These are phyloP conservation scores for Pichia cabralensis DNA, from an alignment of 805 yeast species.

Conservation along the genomic window DNA sequence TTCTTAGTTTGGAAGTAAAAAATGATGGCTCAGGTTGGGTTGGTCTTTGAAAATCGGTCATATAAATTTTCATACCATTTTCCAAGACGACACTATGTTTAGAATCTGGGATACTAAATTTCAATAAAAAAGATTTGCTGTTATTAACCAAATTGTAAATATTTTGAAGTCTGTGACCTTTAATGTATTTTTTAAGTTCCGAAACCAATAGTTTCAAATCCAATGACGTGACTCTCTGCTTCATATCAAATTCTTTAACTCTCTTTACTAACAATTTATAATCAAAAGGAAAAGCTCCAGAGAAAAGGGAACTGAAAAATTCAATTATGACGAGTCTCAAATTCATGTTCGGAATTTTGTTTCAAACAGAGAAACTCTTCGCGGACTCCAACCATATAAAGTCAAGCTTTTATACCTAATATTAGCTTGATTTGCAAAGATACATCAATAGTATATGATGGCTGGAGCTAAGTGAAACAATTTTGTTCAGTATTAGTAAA, in stretches of 20 bases:
- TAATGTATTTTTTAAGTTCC: constrained; percentile 51
- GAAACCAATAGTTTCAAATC: constrained; percentile 64
- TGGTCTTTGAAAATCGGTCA: constrained; percentile 73
- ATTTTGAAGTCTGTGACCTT: constrained; percentile 68
- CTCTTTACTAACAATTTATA: too few relatives aligned
- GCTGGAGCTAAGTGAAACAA: too few relatives aligned
- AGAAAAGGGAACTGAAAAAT: not conserved
- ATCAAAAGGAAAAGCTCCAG: too few relatives aligned
- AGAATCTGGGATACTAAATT: constrained; percentile 76
- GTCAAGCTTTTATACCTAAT: too few relatives aligned
- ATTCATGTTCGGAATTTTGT: too few relatives aligned
- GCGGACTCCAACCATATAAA: too few relatives aligned
- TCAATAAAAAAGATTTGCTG: constrained; percentile 62
- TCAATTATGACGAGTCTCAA: too few relatives aligned
- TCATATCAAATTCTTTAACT: constrained; percentile 18
- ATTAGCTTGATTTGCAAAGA: too few relatives aligned
- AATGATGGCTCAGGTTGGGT: constrained; percentile 75
- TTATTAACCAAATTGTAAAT: constrained; percentile 73
- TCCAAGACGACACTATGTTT: constrained; percentile 70
- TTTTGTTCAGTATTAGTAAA: too few relatives aligned
- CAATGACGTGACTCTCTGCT: constrained; percentile 82
- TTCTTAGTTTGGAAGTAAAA: constrained; percentile 77
- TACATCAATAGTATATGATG: too few relatives aligned
- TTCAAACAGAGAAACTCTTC: too few relatives aligned
- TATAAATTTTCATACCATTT: constrained; percentile 74